phyloP scores from a whole-genome alignment of 768 basidiomycete species.

The Crepidotus variabilis region DNA sequence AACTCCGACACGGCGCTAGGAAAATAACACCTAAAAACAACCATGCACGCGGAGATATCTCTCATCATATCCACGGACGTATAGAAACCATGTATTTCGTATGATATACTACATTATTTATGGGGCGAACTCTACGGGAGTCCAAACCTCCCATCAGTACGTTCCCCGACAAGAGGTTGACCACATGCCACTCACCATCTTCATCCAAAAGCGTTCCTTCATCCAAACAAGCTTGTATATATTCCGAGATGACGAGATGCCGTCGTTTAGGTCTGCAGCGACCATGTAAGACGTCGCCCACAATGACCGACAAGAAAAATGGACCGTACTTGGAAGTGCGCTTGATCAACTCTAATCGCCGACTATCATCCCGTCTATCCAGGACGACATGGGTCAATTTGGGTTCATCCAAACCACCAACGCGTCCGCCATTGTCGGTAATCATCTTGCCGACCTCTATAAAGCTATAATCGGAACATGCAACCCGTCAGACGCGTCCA shows the following conservation, averaged over 20 bases:
- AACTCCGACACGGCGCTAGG: slow-evolving; percentile 21
- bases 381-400: slow-evolving; percentile 85
- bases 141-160: not conserved
- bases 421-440: slow-evolving; percentile 64
- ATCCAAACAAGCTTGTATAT: slow-evolving; percentile 75
- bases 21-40: slow-evolving; percentile 25
- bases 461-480: slow-evolving; percentile 42
- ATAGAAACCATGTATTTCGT: not conserved
- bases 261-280: slow-evolving; percentile 69
- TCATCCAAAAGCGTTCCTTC: slow-evolving; percentile 82
- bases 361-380: slow-evolving; percentile 76
- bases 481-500: not conserved
- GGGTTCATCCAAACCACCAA: slow-evolving; percentile 66
- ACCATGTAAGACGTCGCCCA: slow-evolving; percentile 11
- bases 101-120: slow-evolving; percentile 6
- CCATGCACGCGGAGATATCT: not conserved
- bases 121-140: slow-evolving; percentile 21
- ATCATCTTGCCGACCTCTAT: slow-evolving; percentile 47
- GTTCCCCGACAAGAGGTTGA: not conserved
- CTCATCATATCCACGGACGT: not conserved
- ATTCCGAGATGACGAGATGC: slow-evolving; percentile 75
- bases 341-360: slow-evolving; percentile 67
- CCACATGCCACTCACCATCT: slow-evolving; percentile 53
- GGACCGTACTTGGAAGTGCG: slow-evolving; percentile 64
- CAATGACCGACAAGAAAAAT: not conserved